A percentile compares a stretch with the other conserved stretches of the same genome.
Conservation (phyloP, 148 eudicot species). For the Chenopodium quinoa region DNA sequence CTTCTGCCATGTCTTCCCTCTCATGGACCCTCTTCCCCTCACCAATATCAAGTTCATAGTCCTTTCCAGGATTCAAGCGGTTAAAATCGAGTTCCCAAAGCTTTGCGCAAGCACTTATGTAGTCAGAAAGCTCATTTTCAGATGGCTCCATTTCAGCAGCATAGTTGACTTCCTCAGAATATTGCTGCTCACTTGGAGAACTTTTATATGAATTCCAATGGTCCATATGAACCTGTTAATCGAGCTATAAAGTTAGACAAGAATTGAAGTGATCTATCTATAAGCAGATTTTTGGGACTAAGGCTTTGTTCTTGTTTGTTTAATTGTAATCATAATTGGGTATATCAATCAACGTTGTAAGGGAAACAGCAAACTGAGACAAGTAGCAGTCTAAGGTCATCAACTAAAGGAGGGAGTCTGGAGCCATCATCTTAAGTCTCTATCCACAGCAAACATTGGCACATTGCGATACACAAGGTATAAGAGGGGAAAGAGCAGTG, state of each 20-base stretch:
- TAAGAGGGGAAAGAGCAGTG: neutral
- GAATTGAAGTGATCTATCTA: neutral
- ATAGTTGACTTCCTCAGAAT: slow-evolving; percentile 55
- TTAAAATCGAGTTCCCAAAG: slow-evolving; percentile 93
- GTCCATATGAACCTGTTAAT: slow-evolving; percentile 57
- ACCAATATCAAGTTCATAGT: slow-evolving; percentile 84
- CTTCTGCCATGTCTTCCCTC: slow-evolving; percentile 75
- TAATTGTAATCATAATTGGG: no score
- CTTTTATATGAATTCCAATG: slow-evolving; percentile 69
- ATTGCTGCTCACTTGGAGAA: slow-evolving; percentile 66
- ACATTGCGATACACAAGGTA: neutral
- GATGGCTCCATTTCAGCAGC: slow-evolving; percentile 57
- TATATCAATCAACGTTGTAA: no score
- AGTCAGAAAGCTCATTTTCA: slow-evolving; percentile 63
- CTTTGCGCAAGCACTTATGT: slow-evolving; percentile 71
- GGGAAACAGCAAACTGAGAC: no score
- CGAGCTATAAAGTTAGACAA: neutral
- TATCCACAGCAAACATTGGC: neutral
- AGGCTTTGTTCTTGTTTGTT: no score
- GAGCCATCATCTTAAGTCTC: neutral
- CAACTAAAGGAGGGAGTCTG: no score
- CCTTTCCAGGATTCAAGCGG: slow-evolving; percentile 76
- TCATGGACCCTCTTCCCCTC: slow-evolving; percentile 86
- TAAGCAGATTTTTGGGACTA: neutral
- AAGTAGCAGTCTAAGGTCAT: no score